Base-by-base conservation (phyloP, 768 basidiomycete genomes). In the Leccinum truebloodii region DNA sequence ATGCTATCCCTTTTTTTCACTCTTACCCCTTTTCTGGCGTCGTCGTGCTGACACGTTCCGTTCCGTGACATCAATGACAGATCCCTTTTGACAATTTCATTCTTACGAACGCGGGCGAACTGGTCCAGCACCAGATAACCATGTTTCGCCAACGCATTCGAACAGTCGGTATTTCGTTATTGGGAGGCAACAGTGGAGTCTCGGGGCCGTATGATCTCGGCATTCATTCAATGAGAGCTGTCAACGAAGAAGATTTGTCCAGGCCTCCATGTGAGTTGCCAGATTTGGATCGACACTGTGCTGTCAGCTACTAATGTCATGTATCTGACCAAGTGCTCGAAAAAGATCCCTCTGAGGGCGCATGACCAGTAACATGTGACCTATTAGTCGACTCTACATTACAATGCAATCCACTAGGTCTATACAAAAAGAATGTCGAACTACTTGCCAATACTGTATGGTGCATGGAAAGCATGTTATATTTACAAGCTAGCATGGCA, bases 131-230 rank as follows among this genome's bases (percentile, higher is more conserved):
- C 35, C 89, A 92, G 64, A 85, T 95, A 26, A 74, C 75, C 48
- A 95, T 98, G 88, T 81, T 85, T 69, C 81, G 84, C 14, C 86
- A 91, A 54, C 84, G 83, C 50, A 76, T 98, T 16, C 82, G 89
- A 53, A 90, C 90, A 6, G 80, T 98, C 18, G 95, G 95, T 1
- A 88, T 98, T 37, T 92, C 92, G 1, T 75, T 98, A 16, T 78
- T 98, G 4, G 95, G 94, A 13, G 92, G 92, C 2, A 92, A 91
- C 57, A 86, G 89, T 58, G 84, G 86, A 14, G 78, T 85, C 9
- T 79, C 86, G 46, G 94, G 94, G 2, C 77, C 78, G 28, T 96
- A 90, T 67, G 94, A 95, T 65, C 82, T 96, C 0, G 90, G 89
- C 4, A 80, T 95, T 50, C 90, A 93, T 65, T 86, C 84, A 2